Evolutionary conservation across 2,329 filamentous ascomycete genomes (phyloP), one percentile per base, ranked within the genome.

Genomic region (Fusarium zealandicum): DNA sequence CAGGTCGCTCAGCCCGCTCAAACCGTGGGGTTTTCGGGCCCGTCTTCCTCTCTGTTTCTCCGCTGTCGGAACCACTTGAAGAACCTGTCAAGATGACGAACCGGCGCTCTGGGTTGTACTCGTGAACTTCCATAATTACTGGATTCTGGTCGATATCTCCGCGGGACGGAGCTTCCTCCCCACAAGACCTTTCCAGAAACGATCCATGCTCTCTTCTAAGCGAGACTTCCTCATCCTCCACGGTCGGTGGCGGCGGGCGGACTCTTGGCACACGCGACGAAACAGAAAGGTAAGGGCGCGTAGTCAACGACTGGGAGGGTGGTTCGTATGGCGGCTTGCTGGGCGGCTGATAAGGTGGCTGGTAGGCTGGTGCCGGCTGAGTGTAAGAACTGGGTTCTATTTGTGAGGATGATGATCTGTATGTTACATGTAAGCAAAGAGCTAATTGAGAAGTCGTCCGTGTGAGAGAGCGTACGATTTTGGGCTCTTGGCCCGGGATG

Each of bases 71-170:
- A 10, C 42, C 54, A 18, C 59, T 63, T 10, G 59, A 53, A 7
- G 69, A 58, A 30, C 75, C 72, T 35, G 76, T 71, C 20, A 89
- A 73, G 31, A 88, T 73, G 8, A 90, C 84, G 63, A 88, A 90
- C 32, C 87, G 82, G 31, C 84, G 80, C 69, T 91, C 88, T 5
- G 81, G 79, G 61, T 85, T 85, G 64, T 80, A 70, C 51, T 84
- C 80, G 62, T 78, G 76, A 45, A 89, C 82, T 50, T 88, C 85
- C 49, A 88, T 74, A 18, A 93, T 76, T 41, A 92, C 77, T 11
- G 85, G 86, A 20, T 86, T 75, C 67, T 93, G 90, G 45, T 92
- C 87, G 52, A 88, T 73, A 6, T 83, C 81, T 32, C 90, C 90
- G 51, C 83, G 82, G 51, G 81, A 80, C 42, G 80, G 78, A 22